A percentile compares a stretch with the other conserved stretches of the same genome.
These are phyloP conservation scores for Pseudozyma tsukubaensis DNA, from an alignment of 1,284 basidiomycete species.

Conservation along the genomic window DNA sequence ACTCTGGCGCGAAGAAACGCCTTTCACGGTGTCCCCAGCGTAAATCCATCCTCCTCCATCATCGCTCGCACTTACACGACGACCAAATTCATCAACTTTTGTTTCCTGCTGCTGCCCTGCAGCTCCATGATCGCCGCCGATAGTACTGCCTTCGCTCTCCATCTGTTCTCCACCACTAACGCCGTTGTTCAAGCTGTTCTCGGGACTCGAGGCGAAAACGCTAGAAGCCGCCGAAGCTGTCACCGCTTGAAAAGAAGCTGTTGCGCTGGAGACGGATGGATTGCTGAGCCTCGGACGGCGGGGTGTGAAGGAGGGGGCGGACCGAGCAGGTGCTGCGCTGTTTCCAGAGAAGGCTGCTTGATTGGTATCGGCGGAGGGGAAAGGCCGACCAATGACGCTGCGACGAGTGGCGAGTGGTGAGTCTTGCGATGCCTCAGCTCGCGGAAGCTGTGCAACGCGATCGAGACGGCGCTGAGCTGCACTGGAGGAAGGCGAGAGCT, in stretches of 20 bases:
- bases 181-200: slow-evolving; percentile 23
- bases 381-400: slow-evolving; percentile 20
- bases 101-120: not conserved
- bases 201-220: slow-evolving; percentile 29
- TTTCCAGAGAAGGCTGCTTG: slow-evolving; percentile 2
- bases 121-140: slow-evolving; percentile 3
- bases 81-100: slow-evolving; percentile 17
- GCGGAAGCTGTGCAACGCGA: not conserved
- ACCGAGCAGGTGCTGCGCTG: not conserved
- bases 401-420: slow-evolving; percentile 24
- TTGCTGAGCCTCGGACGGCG: slow-evolving; percentile 50
- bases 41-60: not conserved
- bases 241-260: slow-evolving; percentile 30
- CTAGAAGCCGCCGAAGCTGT: slow-evolving; percentile 23
- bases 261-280: slow-evolving; percentile 52
- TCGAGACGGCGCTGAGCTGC: slow-evolving; percentile 34
- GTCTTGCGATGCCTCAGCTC: slow-evolving; percentile 20
- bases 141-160: slow-evolving; percentile 32
- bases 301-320: slow-evolving; percentile 36
- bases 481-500: slow-evolving; percentile 36
- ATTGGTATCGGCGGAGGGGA: slow-evolving; percentile 8
- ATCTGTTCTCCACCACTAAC: slow-evolving; percentile 9
- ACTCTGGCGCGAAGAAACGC: slow-evolving; percentile 5
- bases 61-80: not conserved
- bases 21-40: slow-evolving; percentile 14